Conservation (phyloP, 1,139 yeast species). For the Suhomyces coccinellae region DNA sequence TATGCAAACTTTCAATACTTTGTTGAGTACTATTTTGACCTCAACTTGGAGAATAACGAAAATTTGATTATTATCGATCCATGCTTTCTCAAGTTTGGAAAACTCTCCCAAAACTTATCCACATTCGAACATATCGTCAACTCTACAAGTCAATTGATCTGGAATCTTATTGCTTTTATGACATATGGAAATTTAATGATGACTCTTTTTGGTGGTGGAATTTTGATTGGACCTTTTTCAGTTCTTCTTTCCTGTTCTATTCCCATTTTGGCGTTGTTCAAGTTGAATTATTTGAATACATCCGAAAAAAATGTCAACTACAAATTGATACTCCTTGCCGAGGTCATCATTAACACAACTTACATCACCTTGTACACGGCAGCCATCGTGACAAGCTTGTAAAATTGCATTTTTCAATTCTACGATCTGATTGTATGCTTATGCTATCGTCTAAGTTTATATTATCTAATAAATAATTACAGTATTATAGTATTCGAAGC, state of each 20-base stretch:
- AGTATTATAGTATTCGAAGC: background rate
- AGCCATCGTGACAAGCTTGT: background rate
- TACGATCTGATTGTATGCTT: background rate
- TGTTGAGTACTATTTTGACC: constrained; percentile 24
- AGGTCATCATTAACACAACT: constrained; percentile 3
- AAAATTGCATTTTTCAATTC: constrained; percentile 5
- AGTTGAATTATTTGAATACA: constrained; percentile 21
- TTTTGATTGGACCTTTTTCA: background rate
- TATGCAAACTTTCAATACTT: constrained; percentile 22
- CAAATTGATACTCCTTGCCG: constrained; percentile 7
- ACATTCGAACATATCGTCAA: constrained; percentile 6
- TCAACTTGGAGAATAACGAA: constrained; percentile 11
- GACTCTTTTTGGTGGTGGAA: background rate
- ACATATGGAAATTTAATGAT: constrained; percentile 8
- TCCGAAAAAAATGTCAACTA: constrained; percentile 4
- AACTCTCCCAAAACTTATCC: constrained; percentile 12
- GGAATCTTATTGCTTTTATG: constrained; percentile 11
- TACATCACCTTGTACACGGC: background rate
- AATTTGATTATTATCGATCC: constrained; percentile 18
- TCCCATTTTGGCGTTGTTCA: constrained; percentile 18
- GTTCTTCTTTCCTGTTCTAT: constrained; percentile 7
- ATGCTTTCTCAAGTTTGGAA: constrained; percentile 16
- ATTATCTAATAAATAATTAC: constrained; percentile 5
- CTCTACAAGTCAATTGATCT: constrained; percentile 11
- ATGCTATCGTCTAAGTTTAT: background rate